phyloP scores from a whole-genome alignment of 306 rosid genomes.

The Corylus americana region DNA sequence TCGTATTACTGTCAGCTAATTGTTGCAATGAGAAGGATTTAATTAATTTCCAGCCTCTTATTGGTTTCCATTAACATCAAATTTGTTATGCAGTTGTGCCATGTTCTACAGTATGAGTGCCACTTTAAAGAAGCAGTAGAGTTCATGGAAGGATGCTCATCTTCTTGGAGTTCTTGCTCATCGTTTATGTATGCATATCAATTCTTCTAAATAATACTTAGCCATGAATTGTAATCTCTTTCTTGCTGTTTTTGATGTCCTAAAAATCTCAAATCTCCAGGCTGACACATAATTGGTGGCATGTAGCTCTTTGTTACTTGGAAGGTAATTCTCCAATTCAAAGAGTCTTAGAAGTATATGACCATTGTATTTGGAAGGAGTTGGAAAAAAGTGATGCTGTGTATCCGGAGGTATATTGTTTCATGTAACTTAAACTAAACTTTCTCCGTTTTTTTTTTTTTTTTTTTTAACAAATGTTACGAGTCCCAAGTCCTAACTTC shows the following conservation, averaged over 20 bases:
- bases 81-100: conserved; percentile 73
- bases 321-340: conserved; percentile 71
- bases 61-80: conserved; percentile 17
- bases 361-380: conserved; percentile 83
- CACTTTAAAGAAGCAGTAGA: conserved; percentile 76
- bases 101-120: conserved; percentile 78
- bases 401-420: conserved; percentile 51
- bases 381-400: conserved; percentile 58
- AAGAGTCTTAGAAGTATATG: conserved; percentile 62
- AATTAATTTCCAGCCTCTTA: conserved; percentile 1
- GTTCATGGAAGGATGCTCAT: conserved; percentile 81
- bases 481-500: conserved; percentile 20
- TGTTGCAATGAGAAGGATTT: conserved; percentile 4
- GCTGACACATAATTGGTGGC: conserved; percentile 99
- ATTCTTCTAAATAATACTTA: conserved; percentile 10
- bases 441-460: neutral
- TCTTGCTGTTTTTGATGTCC: conserved; percentile 17
- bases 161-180: conserved; percentile 61
- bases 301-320: conserved; percentile 87
- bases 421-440: conserved; percentile 9
- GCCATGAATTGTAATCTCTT: conserved; percentile 4
- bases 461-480: neutral
- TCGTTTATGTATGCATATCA: conserved; percentile 65
- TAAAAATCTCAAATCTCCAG: conserved; percentile 42
- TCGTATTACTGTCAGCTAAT: conserved; percentile 5